Conservation (phyloP, 345 rosid genomes). For the Acer yangbiense region DNA sequence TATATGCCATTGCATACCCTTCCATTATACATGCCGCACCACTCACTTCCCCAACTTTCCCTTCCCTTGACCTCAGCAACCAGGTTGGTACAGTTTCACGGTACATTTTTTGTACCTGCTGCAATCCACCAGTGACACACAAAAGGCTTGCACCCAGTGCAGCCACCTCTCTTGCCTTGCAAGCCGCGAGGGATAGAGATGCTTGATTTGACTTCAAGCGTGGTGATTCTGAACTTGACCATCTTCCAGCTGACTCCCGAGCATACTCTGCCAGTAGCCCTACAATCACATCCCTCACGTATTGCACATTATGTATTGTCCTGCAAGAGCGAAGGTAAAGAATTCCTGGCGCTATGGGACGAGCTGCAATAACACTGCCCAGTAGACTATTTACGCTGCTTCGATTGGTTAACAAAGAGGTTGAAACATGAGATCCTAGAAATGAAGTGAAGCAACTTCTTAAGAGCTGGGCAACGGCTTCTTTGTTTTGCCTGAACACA, state of each 20-base stretch:
- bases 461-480: constrained; percentile 57
- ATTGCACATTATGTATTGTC: constrained; percentile 39
- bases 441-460: constrained; percentile 65
- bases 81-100: constrained; percentile 58
- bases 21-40: constrained; percentile 37
- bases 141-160: constrained; percentile 60
- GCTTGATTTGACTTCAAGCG: constrained; percentile 47
- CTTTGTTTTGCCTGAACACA: constrained; percentile 50
- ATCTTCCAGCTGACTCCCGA: constrained; percentile 38
- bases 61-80: constrained; percentile 47
- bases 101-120: constrained; percentile 47
- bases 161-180: constrained; percentile 55
- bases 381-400: constrained; percentile 48
- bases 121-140: constrained; percentile 50
- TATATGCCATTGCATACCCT: constrained; percentile 65
- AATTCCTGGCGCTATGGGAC: constrained; percentile 52
- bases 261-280: constrained; percentile 53
- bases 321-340: constrained; percentile 62
- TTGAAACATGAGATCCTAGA: constrained; percentile 41
- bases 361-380: constrained; percentile 39
- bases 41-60: constrained; percentile 31
- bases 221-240: constrained; percentile 26
- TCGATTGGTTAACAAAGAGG: constrained; percentile 32
- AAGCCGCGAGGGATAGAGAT: constrained; percentile 46
- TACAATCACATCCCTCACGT: constrained; percentile 43